phyloP scores from a whole-genome alignment of 208 protist species.

The Leptomonas seymouri region DNA sequence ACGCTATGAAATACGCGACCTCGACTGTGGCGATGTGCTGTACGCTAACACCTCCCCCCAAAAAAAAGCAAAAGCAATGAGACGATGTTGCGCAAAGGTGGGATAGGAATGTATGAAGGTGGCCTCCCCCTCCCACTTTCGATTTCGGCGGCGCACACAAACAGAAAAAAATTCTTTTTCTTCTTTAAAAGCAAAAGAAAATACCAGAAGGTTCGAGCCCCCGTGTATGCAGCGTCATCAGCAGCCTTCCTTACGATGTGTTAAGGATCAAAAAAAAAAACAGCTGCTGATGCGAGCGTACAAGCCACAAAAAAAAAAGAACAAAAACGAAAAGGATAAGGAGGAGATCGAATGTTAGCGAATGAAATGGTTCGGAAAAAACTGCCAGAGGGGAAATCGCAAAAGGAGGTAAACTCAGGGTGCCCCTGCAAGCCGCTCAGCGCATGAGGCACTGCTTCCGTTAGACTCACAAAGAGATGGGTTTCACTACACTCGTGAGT shows the following conservation, averaged over 20 bases:
- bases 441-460: neutral
- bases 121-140: too few species aligned
- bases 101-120: too few species aligned
- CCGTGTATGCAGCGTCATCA: neutral
- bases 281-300: too few species aligned
- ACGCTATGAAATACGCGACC: too few species aligned
- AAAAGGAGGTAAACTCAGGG: neutral
- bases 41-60: too few species aligned
- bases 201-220: neutral
- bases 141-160: too few species aligned
- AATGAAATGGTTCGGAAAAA: neutral
- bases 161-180: too few species aligned
- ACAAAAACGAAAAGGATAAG: neutral
- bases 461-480: neutral
- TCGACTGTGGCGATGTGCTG: too few species aligned
- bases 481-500: too few species aligned
- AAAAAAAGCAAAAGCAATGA: too few species aligned
- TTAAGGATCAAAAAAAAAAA: too few species aligned
- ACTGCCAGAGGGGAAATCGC: neutral
- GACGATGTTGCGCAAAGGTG: too few species aligned
- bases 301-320: neutral
- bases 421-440: neutral
- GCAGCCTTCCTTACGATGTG: constrained; percentile 8
- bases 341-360: neutral
- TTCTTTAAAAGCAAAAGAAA: neutral